phyloP scores from a whole-genome alignment of 2,329 filamentous ascomycete species.

The Camillea tinctor region DNA sequence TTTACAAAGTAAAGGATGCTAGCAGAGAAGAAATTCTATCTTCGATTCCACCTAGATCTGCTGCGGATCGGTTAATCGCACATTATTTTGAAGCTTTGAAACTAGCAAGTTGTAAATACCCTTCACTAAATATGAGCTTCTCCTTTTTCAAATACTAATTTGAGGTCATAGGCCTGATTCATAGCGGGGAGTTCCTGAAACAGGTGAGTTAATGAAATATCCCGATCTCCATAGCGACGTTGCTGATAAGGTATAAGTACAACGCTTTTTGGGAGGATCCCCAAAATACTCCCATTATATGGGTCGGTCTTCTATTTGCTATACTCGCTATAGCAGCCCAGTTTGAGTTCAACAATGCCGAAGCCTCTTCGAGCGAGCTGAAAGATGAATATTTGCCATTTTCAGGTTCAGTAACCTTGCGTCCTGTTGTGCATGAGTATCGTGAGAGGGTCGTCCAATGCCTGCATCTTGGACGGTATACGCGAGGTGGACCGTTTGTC shows the following conservation, averaged over 20 bases:
- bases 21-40: constrained; percentile 33
- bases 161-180: constrained; percentile 21
- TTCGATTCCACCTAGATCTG: constrained; percentile 32
- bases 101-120: constrained; percentile 24
- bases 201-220: constrained; percentile 15
- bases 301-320: constrained; percentile 46
- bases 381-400: constrained; percentile 1
- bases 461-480: constrained; percentile 39
- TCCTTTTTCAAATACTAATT: constrained; percentile 6
- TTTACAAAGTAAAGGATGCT: constrained; percentile 31
- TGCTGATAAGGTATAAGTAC: constrained; percentile 34
- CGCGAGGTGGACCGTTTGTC: constrained; percentile 42
- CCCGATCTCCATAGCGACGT: not conserved
- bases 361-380: constrained; percentile 6
- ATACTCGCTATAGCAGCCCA: constrained; percentile 42
- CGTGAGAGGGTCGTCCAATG: constrained; percentile 37
- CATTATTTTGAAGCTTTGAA: constrained; percentile 38
- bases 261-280: constrained; percentile 44
- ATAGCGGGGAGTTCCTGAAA: constrained; percentile 29
- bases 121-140: not conserved
- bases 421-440: constrained; percentile 12
- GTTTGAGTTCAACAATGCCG: constrained; percentile 15
- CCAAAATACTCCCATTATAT: constrained; percentile 37
- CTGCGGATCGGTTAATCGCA: constrained; percentile 36
- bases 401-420: not conserved